phyloP scores from a whole-genome alignment of 2,329 filamentous ascomycete genomes.

The Ceratocystis smalleyi region DNA sequence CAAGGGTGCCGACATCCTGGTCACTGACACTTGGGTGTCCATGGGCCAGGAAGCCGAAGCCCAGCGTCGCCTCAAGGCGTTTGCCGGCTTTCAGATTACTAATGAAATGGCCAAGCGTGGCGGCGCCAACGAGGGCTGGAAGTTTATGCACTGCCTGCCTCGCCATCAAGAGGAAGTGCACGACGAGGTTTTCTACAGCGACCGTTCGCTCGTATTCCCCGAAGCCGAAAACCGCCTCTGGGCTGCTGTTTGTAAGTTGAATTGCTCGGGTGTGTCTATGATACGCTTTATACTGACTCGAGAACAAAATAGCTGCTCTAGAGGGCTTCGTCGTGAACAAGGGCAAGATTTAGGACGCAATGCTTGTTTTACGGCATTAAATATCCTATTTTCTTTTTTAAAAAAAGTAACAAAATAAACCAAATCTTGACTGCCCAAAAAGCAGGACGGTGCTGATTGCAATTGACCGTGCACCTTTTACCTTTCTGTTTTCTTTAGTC shows the following conservation, averaged over 20 bases:
- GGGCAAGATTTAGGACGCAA: constrained; percentile 46
- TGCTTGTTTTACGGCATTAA: no score
- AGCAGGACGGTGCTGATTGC: no score
- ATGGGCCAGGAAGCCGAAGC: constrained; percentile 93
- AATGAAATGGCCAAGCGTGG: constrained; percentile 67
- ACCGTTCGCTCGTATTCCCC: constrained; percentile 71
- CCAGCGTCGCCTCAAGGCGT: constrained; percentile 60
- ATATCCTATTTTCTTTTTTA: not conserved
- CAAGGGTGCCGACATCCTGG: constrained; percentile 71
- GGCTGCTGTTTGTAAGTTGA: constrained; percentile 58
- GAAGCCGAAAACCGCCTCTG: constrained; percentile 93
- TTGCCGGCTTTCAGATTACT: constrained; percentile 84
- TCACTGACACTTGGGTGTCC: constrained; percentile 95
- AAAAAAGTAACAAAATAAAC: no score
- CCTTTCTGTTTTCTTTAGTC: not conserved
- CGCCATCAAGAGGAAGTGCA: constrained; percentile 83
- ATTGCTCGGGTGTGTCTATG: not conserved
- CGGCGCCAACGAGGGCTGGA: constrained; percentile 78
- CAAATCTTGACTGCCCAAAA: no score
- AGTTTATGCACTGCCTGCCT: constrained; percentile 97
- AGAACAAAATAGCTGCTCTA: constrained; percentile 44
- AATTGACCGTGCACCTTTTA: no score
- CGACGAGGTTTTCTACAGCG: constrained; percentile 87
- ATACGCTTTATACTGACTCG: constrained; percentile 3
- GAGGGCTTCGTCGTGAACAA: constrained; percentile 92